A percentile compares a stretch with the other conserved stretches of the same genome.
These are phyloP conservation scores for Alternaria sp. DNA, from an alignment of 2,329 filamentous ascomycete species.

Conservation along the genomic window DNA sequence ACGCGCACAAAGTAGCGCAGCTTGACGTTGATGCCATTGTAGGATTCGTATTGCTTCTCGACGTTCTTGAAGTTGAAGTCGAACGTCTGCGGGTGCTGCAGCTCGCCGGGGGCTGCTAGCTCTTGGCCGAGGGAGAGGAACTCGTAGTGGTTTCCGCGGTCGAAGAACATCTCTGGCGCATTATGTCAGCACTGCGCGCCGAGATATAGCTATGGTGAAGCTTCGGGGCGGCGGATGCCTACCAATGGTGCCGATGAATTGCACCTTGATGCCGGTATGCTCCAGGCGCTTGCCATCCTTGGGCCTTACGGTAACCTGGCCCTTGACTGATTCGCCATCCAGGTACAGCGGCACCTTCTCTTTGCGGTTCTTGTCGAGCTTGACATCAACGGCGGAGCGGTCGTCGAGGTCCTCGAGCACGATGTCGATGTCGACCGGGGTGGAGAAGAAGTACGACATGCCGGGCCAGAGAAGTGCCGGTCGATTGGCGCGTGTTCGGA, in stretches of 20 bases:
- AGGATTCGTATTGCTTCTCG: constrained; percentile 99
- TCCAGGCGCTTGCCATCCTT: constrained; percentile 98
- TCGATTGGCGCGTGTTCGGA: background rate
- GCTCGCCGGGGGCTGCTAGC: constrained; percentile 92
- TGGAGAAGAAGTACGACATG: constrained; percentile 96
- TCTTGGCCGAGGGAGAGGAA: constrained; percentile 97
- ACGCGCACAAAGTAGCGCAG: constrained; percentile 97
- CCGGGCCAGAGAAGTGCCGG: constrained; percentile 14
- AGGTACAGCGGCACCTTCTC: constrained; percentile 97
- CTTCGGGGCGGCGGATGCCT: constrained; percentile 17
- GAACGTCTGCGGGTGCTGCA: constrained; percentile 98
- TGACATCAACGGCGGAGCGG: constrained; percentile 93
- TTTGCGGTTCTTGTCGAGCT: constrained; percentile 96
- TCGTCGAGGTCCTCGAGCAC: constrained; percentile 96
- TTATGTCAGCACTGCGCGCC: constrained; percentile 18
- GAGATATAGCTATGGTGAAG: background rate
- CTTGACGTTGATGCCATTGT: constrained; percentile 99
- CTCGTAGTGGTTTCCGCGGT: constrained; percentile 98
- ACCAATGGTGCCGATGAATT: constrained; percentile 99
- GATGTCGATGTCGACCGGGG: constrained; percentile 97
- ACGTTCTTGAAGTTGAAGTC: constrained; percentile 99
- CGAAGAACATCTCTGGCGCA: constrained; percentile 94
- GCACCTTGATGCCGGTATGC: constrained; percentile 98
- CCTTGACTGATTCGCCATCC: constrained; percentile 98
- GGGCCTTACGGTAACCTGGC: constrained; percentile 89